A percentile compares a stretch with the other conserved stretches of the same genome.
These are phyloP conservation scores for Silene noctiflora DNA, from an alignment of 179 eudicot species.

Conservation along the genomic window DNA sequence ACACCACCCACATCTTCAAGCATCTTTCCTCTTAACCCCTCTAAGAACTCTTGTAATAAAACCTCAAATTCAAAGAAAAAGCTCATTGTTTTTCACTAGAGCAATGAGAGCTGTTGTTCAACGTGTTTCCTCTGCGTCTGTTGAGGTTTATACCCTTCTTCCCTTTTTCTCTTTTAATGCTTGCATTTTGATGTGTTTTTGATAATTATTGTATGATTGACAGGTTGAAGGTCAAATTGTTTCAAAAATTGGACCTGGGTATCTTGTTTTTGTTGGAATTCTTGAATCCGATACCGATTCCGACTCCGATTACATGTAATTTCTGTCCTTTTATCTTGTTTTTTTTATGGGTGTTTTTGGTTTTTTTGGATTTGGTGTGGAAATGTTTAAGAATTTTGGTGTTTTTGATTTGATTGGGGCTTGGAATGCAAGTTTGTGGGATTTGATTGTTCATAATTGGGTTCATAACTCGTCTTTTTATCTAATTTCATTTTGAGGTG, in stretches of 20 bases:
- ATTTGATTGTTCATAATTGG: neutral
- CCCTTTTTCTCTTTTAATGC: neutral
- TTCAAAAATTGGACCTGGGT: slow-evolving; percentile 85
- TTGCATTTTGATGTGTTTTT: neutral
- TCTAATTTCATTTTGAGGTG: no score
- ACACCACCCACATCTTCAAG: neutral
- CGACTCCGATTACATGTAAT: slow-evolving; percentile 75
- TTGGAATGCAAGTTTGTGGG: neutral
- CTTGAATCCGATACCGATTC: slow-evolving; percentile 67
- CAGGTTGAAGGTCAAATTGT: slow-evolving; percentile 84
- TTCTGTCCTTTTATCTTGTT: neutral
- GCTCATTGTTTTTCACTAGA: slow-evolving; percentile 15
- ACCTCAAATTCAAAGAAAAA: neutral
- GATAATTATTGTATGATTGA: neutral
- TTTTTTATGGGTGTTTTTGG: slow-evolving; percentile 4
- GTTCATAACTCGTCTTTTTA: neutral
- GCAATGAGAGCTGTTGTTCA: slow-evolving; percentile 88
- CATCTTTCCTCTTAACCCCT: slow-evolving; percentile 17
- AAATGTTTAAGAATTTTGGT: neutral
- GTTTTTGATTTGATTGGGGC: neutral
- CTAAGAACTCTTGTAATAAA: neutral
- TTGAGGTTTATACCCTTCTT: slow-evolving; percentile 46
- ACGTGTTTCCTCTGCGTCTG: slow-evolving; percentile 82
- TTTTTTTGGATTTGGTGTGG: neutral
- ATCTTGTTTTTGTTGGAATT: slow-evolving; percentile 77